Evolutionary conservation across 805 yeast species (phyloP).

Genomic region (Yarrowia alimentaria): DNA sequence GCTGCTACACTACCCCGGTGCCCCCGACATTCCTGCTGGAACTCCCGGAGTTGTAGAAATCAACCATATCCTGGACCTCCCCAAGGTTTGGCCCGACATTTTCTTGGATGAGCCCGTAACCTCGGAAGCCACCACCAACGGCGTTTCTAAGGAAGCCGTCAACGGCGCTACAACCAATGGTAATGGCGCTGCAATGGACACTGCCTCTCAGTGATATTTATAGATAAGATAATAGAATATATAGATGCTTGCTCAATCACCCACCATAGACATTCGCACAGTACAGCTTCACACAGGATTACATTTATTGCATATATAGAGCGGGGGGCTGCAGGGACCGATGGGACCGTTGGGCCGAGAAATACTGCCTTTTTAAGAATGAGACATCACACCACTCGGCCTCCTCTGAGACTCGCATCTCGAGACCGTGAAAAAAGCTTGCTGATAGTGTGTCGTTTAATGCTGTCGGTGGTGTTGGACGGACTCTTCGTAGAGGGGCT

Average conservation of each 20-base stretch:
- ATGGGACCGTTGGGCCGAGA: too few relatives aligned
- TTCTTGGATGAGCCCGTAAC: conserved; percentile 3
- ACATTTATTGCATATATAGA: too few relatives aligned
- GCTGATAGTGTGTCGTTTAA: conserved; percentile 18
- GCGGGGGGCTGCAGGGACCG: too few relatives aligned
- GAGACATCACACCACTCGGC: too few relatives aligned
- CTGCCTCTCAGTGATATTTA: background rate
- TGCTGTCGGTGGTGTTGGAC: background rate
- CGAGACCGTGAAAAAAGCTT: conserved; percentile 18
- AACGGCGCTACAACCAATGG: background rate
- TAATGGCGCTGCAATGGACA: background rate
- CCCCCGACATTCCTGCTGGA: background rate
- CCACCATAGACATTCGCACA: too few relatives aligned
- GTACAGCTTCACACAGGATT: too few relatives aligned
- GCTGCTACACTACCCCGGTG: conserved; percentile 42
- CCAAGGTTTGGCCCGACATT: conserved; percentile 22
- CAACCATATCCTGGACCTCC: conserved; percentile 2
- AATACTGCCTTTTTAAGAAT: too few relatives aligned
- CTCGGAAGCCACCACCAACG: background rate
- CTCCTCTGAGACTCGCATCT: conserved; percentile 6
- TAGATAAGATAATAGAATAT: conserved; percentile 12
- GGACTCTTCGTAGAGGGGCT: conserved; percentile 14
- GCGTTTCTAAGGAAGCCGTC: background rate
- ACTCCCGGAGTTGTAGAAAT: conserved; percentile 7
- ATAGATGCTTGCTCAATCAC: too few relatives aligned